These are phyloP conservation scores for Parvularia atlantis DNA, from an alignment of 78 protist genomes.

Conservation along the genomic window DNA sequence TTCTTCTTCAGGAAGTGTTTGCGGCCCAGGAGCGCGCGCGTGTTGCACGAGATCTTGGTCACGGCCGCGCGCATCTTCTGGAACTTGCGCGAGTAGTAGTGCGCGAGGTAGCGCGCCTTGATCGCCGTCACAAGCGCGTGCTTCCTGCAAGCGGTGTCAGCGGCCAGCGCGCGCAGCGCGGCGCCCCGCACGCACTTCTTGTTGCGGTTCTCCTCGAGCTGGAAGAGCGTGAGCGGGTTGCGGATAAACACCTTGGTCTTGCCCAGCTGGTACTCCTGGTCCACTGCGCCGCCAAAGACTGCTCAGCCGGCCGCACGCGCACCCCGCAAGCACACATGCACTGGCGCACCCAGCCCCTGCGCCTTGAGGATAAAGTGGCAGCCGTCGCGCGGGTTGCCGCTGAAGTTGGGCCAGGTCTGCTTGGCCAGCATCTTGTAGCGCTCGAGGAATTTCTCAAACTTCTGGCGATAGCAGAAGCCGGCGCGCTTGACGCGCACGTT, in stretches of 20 bases:
- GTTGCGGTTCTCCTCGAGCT: slow-evolving; percentile 52
- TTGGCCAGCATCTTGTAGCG: slow-evolving; percentile 20
- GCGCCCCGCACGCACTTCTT: slow-evolving; percentile 41
- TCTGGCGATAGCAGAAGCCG: slow-evolving; percentile 36
- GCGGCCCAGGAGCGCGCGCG: too few species aligned
- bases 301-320: too few species aligned
- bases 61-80: background rate
- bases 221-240: slow-evolving; percentile 50
- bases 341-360: too few species aligned
- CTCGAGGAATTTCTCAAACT: background rate
- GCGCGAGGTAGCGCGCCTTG: slow-evolving; percentile 32
- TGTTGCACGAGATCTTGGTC: background rate
- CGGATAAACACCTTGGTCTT: slow-evolving; percentile 67
- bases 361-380: slow-evolving; percentile 10
- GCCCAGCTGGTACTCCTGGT: slow-evolving; percentile 65
- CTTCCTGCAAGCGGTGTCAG: slow-evolving; percentile 23
- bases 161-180: slow-evolving; percentile 41
- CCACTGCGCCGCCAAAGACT: too few species aligned
- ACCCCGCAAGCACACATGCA: too few species aligned
- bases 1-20: too few species aligned
- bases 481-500: slow-evolving; percentile 41
- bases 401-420: slow-evolving; percentile 3
- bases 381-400: slow-evolving; percentile 7
- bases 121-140: slow-evolving; percentile 33
- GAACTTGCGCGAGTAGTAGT: background rate